Evolutionary conservation across 1,139 yeast species (phyloP).

Genomic region (Geotrichum aggregatum): DNA sequence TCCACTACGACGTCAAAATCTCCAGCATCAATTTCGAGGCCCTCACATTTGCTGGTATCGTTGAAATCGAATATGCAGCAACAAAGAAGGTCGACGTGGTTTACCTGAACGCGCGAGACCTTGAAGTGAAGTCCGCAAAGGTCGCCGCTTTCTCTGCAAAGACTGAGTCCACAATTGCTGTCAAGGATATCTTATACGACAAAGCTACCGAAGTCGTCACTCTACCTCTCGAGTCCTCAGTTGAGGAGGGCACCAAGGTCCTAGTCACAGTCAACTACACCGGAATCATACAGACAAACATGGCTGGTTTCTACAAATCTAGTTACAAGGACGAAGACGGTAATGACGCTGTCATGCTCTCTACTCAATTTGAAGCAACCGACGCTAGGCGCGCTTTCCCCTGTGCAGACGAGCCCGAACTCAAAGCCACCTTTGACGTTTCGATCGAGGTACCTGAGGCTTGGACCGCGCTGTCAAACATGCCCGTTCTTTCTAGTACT

Average conservation of each 20-base stretch:
- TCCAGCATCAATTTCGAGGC: constrained; percentile 48
- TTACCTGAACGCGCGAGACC: constrained; percentile 34
- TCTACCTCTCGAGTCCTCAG: constrained; percentile 30
- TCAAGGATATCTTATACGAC: constrained; percentile 27
- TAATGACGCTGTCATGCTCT: constrained; percentile 58
- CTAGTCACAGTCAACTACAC: constrained; percentile 42
- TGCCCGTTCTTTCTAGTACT: constrained; percentile 60
- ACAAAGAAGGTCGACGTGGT: constrained; percentile 35
- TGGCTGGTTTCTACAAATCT: constrained; percentile 87
- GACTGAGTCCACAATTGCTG: constrained; percentile 26
- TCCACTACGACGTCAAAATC: constrained; percentile 40
- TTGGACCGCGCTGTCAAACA: constrained; percentile 71
- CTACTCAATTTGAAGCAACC: constrained; percentile 87
- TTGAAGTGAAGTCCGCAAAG: constrained; percentile 23
- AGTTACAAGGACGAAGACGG: constrained; percentile 55
- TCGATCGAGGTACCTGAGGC: constrained; percentile 56
- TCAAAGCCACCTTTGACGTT: constrained; percentile 76
- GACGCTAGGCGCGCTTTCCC: constrained; percentile 92
- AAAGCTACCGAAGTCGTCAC: constrained; percentile 38
- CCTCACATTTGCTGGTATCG: constrained; percentile 51
- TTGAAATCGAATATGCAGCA: constrained; percentile 48
- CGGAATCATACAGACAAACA: constrained; percentile 56
- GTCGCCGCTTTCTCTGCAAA: constrained; percentile 26
- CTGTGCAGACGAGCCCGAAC: constrained; percentile 81
- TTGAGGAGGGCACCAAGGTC: constrained; percentile 30